Evolutionary conservation across 495 filamentous ascomycete species (phyloP).

Genomic region (Pyrenopolyporus hunteri): DNA sequence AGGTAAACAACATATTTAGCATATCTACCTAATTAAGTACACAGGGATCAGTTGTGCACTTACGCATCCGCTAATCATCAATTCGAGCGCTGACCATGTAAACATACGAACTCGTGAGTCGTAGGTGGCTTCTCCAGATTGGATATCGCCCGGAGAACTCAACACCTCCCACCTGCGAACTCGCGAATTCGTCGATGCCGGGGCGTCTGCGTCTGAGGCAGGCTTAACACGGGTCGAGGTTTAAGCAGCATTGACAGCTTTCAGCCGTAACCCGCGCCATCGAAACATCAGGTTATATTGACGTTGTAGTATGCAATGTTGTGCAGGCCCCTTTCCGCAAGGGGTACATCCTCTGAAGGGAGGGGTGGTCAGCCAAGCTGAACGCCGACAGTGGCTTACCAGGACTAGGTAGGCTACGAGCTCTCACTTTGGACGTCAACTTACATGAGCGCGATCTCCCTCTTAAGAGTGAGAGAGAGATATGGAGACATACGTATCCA

Average conservation of each 20-base stretch:
- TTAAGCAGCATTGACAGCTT: conserved; percentile 18
- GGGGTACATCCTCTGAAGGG: background rate
- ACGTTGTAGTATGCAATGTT: conserved; percentile 19
- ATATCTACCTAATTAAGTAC: too few species aligned
- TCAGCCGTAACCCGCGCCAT: conserved; percentile 3
- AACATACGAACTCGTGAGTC: conserved; percentile 5
- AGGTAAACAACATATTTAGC: conserved; percentile 26
- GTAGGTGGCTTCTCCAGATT: conserved; percentile 8
- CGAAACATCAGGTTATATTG: conserved; percentile 9
- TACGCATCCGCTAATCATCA: conserved; percentile 1
- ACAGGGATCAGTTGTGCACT: conserved; percentile 11
- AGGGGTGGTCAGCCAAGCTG: conserved; percentile 16
- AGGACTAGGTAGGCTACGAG: conserved; percentile 1
- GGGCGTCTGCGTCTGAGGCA: too few species aligned
- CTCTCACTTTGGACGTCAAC: conserved; percentile 9
- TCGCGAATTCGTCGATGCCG: background rate
- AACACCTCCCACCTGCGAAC: conserved; percentile 4
- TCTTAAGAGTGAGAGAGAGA: background rate
- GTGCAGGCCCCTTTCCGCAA: conserved; percentile 13
- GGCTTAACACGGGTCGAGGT: conserved; percentile 1
- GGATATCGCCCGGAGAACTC: conserved; percentile 9
- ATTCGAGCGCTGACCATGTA: conserved; percentile 15
- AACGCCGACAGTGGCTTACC: conserved; percentile 7
- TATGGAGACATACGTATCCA: conserved; percentile 6
- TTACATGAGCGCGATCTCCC: too few species aligned